Evolutionary conservation across 805 yeast species (phyloP), one percentile per base, ranked within the genome.

Genomic region (Candida loeiensis): DNA sequence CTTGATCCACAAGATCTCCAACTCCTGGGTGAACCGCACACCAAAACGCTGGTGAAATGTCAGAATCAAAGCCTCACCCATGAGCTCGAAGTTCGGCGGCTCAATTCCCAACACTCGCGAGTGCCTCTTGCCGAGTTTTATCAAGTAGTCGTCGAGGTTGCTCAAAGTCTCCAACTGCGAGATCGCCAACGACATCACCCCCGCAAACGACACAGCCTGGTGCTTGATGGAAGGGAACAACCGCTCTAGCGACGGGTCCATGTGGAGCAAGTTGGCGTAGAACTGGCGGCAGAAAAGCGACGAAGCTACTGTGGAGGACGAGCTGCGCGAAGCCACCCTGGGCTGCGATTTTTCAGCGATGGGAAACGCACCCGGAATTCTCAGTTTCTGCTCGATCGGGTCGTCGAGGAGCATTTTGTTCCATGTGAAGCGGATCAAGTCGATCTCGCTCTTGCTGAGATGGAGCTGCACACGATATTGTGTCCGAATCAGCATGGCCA

Each of bases 151-250:
- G 50, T 82, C 81, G 49, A 85, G 61, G 5, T 61, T 58, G 2
- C 71, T 54, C 38, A 85, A 64, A 47, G 80, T 71, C 39, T 83
- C 89, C 38, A 86, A 64, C 48, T 78, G 79, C 20, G 73, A 61
- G 44, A 86, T 77, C 2, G 90, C 84, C 31, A 79, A 71, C 20
- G 85, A 75, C 50, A 87, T 58, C 14, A 86, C 86, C 4, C 90
- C 89, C 0, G 91, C 88, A 65, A 86, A 82, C 6, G 90, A 76
- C 12, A 79, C 76, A 1, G 93, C 88, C 61, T 87, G 95, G 55
- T 84, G 89, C 46, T 75, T 74, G 47, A 85, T 77, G 4, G 85
- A 77, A 0, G 95, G 95, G 56, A 83, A 85, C 54, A 79, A 55
- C 28, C 65, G 69, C 48, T 81, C 87, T 45, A 87, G 66, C 11